A percentile compares a stretch with the other conserved stretches of the same genome.
These are phyloP conservation scores for Sporisorium exsertum DNA, from an alignment of 1,284 basidiomycete species.

Conservation along the genomic window DNA sequence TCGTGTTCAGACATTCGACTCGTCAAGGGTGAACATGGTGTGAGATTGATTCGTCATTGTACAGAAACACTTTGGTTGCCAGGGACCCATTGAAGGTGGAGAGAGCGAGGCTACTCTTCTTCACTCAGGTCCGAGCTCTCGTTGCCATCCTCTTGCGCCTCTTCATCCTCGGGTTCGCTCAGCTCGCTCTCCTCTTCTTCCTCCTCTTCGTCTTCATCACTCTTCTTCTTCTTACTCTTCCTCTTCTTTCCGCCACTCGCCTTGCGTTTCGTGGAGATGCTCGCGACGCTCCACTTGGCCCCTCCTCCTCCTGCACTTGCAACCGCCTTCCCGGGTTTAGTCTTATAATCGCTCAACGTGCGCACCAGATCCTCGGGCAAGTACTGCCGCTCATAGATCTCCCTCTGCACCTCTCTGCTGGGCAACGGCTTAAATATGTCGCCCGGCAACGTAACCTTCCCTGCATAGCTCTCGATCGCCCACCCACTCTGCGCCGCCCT, in stretches of 20 bases:
- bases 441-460: conserved; percentile 80
- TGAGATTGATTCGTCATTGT: too few species aligned
- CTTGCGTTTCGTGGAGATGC: conserved; percentile 6
- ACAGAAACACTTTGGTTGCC: too few species aligned
- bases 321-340: conserved; percentile 4
- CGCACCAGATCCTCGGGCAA: conserved; percentile 29
- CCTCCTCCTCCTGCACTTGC: not conserved
- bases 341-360: conserved; percentile 27
- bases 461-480: conserved; percentile 83
- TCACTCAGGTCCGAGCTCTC: conserved; percentile 18
- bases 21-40: too few species aligned
- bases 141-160: conserved; percentile 15
- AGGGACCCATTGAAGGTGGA: too few species aligned
- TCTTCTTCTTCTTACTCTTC: conserved; percentile 2
- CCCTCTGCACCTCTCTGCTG: conserved; percentile 49
- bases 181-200: conserved; percentile 19
- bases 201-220: conserved; percentile 7
- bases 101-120: too few species aligned
- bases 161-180: conserved; percentile 24
- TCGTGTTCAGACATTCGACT: too few species aligned
- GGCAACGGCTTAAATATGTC: conserved; percentile 78
- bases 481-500: conserved; percentile 79
- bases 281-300: conserved; percentile 17
- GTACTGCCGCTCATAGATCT: conserved; percentile 46
- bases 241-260: conserved; percentile 4